phyloP scores from a whole-genome alignment of 2,329 filamentous ascomycete species.

The Chrysoporthe austroafricana region DNA sequence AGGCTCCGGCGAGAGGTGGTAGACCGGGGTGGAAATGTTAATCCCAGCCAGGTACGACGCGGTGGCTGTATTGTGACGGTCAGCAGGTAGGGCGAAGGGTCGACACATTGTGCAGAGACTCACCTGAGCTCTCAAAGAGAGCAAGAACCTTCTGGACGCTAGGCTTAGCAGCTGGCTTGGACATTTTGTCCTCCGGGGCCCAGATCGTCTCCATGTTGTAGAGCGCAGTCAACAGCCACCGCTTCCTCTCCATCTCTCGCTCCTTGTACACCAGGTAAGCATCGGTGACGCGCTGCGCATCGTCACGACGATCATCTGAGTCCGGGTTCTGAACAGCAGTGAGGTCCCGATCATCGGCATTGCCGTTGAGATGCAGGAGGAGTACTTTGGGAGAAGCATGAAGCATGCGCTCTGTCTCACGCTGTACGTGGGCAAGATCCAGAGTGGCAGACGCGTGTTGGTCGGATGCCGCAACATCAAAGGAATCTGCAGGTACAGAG shows the following conservation, averaged over 20 bases:
- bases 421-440: slow-evolving; percentile 49
- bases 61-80: slow-evolving; percentile 42
- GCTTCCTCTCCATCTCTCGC: slow-evolving; percentile 48
- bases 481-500: slow-evolving; percentile 2
- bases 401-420: slow-evolving; percentile 60
- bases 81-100: slow-evolving; percentile 23
- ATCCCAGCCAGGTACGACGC: slow-evolving; percentile 53
- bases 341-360: slow-evolving; percentile 43
- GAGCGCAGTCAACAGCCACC: slow-evolving; percentile 46
- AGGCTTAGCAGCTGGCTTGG: slow-evolving; percentile 28
- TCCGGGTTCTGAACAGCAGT: neutral
- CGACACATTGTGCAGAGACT: slow-evolving; percentile 35
- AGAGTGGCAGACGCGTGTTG: slow-evolving; percentile 33
- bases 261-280: slow-evolving; percentile 55
- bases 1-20: slow-evolving; percentile 50
- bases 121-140: slow-evolving; percentile 57
- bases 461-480: slow-evolving; percentile 7
- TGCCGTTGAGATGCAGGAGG: slow-evolving; percentile 58
- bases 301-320: neutral
- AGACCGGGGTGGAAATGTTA: slow-evolving; percentile 45
- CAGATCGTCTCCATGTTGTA: slow-evolving; percentile 48
- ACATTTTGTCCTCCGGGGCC: slow-evolving; percentile 23
- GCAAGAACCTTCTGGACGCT: slow-evolving; percentile 46
- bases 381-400: slow-evolving; percentile 55
- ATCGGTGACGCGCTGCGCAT: slow-evolving; percentile 30